Base-by-base conservation (phyloP, 148 eudicot genomes). In the Arbutus unedo region DNA sequence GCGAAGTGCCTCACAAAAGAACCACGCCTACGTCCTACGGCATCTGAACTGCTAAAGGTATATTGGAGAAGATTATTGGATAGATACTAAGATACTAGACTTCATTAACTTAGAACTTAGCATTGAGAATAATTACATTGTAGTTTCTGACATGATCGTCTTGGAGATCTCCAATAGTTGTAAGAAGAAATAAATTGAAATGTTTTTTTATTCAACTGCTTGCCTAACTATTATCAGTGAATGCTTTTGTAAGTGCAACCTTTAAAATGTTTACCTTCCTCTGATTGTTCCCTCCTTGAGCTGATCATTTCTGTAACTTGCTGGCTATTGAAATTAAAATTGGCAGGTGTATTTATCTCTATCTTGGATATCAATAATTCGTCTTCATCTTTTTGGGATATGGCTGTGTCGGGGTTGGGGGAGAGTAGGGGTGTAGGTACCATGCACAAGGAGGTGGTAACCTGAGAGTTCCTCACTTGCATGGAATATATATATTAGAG, bases 1-100 rank as follows among this genome's bases (percentile, higher is more conserved):
- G 99, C 99, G 19, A 96, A 96, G 84, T 92, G 98, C 87, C 96
- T 96, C 83, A 92, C 99, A 47, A 96, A 96, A 87, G 99, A 96
- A 76, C 93, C 97, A 54, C 94, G 99, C 55, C 80, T 91, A 84
- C 95, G 99, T 15, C 99, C 99, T 59, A 88, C 94, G 80, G 98
- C 99, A 38, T 75, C 92, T 81, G 99, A 96, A 88, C 88, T 96
- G 94, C 84, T 96, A 82, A 96, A 93, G 99, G 98, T 96, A 88
- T 85, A 71, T 72, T 25, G 45, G 51, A 57, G 25, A 73, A 5
- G 47, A 70, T 18, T 78, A 51, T 74, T 23, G 8, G 73, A 38
- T 31, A 23, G 25, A 55, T 48, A 25, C 47, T 66, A 41, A 68
- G 54, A 45, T 25, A 56, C 45, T 44, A 57, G 66, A 25, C 21